Percentiles rank a stretch among this genome's conserved stretches.
Evolutionary conservation across 306 rosid species (phyloP).

Genomic region (Macrotyloma uniflorum): DNA sequence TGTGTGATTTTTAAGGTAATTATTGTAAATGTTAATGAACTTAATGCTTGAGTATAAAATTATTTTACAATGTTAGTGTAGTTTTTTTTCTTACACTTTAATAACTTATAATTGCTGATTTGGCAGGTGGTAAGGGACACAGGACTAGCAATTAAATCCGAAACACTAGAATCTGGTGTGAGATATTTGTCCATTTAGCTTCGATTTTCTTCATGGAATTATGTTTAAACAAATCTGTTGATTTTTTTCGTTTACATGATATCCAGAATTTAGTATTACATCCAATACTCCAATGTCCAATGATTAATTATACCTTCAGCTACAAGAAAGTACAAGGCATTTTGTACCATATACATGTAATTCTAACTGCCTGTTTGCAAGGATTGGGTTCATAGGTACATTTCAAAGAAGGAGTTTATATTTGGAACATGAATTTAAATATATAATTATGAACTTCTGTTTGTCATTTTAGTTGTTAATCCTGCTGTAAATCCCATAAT

Average conservation of each 20-base stretch:
- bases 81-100: neutral
- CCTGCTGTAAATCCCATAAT: neutral
- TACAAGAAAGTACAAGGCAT: conserved; percentile 38
- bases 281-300: conserved; percentile 30
- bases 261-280: conserved; percentile 30
- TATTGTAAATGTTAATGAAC: too few species aligned
- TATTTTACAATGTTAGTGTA: too few species aligned
- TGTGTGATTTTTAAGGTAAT: too few species aligned
- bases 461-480: conserved; percentile 8
- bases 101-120: conserved; percentile 45
- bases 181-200: conserved; percentile 41
- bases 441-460: conserved; percentile 1
- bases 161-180: conserved; percentile 44
- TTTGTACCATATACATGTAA: conserved; percentile 38
- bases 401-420: conserved; percentile 27
- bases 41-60: too few species aligned
- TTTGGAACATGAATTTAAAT: conserved; percentile 17
- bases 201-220: conserved; percentile 34
- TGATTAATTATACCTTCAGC: conserved; percentile 35
- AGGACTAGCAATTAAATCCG: conserved; percentile 41
- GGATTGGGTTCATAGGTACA: conserved; percentile 22
- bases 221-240: conserved; percentile 38
- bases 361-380: conserved; percentile 32
- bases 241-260: conserved; percentile 28
- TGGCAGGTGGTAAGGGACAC: conserved; percentile 52